Base-by-base conservation (phyloP, 441 rosid genomes). In the Corymbia calophylla region DNA sequence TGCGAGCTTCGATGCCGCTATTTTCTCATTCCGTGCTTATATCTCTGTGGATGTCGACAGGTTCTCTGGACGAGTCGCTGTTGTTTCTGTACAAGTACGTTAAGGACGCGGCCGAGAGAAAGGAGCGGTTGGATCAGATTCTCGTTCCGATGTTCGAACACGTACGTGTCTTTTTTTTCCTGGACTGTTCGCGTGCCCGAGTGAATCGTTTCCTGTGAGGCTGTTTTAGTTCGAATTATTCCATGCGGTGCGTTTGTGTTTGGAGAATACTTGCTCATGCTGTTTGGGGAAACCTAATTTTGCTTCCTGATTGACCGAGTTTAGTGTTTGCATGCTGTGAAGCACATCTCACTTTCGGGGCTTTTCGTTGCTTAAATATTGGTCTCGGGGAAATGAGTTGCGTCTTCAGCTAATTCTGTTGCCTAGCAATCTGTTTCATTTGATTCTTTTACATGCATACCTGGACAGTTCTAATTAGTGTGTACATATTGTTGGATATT, bases 91-190 rank as follows among this genome's bases (percentile, higher is more conserved):
- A 92, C 87, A 93, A 94, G 73, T 96, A 91, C 89, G 97, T 95
- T 77, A 92, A 91, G 89, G 98, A 97, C 77, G 95, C 93, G 6
- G 93, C 92, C 66, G 92, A 92, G 89, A 92, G 95, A 91, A 92
- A 91, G 84, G 95, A 93, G 84, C 64, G 89, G 11, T 86, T 96
- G 93, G 96, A 94, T 91, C 96, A 95, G 77, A 77, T 95, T 90
- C 97, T 97, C 85, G 91, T 96, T 90, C 99, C 99, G 53, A 91
- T 97, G 73, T 90, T 96, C 81, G 95, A 97, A 91, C 94, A 96
- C 88, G 99, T 97, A 94, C n/a, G 89, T 60, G 62, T 35, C n/a
- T 68, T 25, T 5, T 39, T 29, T 47, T 49, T 15, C 51, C 39
- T 1, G 49, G n/a, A 44, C 47, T 47, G 7, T 17, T 89, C 47